Conservation (phyloP, 2,329 filamentous ascomycete species). For the Dothistroma septosporum region DNA sequence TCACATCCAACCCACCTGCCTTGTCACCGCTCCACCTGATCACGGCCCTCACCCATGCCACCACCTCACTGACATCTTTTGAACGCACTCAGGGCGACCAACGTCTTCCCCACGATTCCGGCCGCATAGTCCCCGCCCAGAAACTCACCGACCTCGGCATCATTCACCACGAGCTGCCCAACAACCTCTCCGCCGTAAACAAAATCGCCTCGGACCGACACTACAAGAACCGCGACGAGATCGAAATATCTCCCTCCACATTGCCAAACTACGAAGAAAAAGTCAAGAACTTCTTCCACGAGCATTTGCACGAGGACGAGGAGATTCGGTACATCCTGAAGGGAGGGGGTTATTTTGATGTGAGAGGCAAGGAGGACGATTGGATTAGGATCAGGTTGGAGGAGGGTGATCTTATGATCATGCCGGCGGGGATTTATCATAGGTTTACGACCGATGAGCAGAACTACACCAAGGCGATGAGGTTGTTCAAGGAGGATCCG, state of each 20-base stretch:
- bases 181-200: slow-evolving; percentile 64
- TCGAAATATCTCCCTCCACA: slow-evolving; percentile 77
- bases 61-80: slow-evolving; percentile 11
- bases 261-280: slow-evolving; percentile 91
- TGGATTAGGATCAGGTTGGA: slow-evolving; percentile 85
- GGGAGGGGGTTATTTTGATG: slow-evolving; percentile 89
- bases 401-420: slow-evolving; percentile 85
- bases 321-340: slow-evolving; percentile 93
- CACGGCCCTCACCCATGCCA: neutral
- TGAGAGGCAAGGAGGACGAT: slow-evolving; percentile 72
- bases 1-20: slow-evolving; percentile 3
- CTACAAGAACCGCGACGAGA: slow-evolving; percentile 94
- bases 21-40: slow-evolving; percentile 14
- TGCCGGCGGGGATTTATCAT: slow-evolving; percentile 94
- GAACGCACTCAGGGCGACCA: slow-evolving; percentile 71
- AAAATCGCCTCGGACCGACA: slow-evolving; percentile 66
- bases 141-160: slow-evolving; percentile 75
- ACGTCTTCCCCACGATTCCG: slow-evolving; percentile 83
- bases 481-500: slow-evolving; percentile 95
- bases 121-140: slow-evolving; percentile 59
- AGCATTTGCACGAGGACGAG: slow-evolving; percentile 97
- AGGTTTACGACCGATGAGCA: slow-evolving; percentile 90
- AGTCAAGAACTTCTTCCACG: slow-evolving; percentile 87
- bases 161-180: slow-evolving; percentile 65
- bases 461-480: slow-evolving; percentile 93